A percentile compares a stretch with the other conserved stretches of the same genome.
Evolutionary conservation across 2,329 filamentous ascomycete species (phyloP).

Genomic region (Pseudogymnoascus sp.): DNA sequence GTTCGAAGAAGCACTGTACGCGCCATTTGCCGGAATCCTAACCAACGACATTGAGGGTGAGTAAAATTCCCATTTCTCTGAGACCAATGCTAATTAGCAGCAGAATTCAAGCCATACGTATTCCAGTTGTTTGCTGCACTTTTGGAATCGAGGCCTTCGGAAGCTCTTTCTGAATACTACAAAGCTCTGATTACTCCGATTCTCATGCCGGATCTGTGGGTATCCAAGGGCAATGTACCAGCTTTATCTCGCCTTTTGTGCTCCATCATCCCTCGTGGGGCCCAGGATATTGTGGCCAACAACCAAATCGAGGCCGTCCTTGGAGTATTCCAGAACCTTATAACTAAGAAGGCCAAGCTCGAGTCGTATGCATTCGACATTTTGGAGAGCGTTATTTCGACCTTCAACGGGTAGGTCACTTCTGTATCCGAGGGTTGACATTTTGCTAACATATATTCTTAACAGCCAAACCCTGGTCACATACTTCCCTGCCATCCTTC

Average conservation of each 20-base stretch:
- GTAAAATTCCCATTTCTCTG: background rate
- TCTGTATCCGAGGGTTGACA: constrained; percentile 1
- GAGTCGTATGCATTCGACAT: constrained; percentile 86
- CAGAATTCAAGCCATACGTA: constrained; percentile 91
- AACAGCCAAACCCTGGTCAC: constrained; percentile 52
- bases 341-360: constrained; percentile 51
- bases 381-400: constrained; percentile 68
- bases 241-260: constrained; percentile 78
- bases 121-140: constrained; percentile 92
- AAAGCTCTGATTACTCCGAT: constrained; percentile 69
- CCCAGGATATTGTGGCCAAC: constrained; percentile 62
- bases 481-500: constrained; percentile 53
- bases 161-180: constrained; percentile 73
- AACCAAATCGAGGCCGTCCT: constrained; percentile 81
- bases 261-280: constrained; percentile 72
- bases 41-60: constrained; percentile 71
- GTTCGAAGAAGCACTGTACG: constrained; percentile 73
- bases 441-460: constrained; percentile 21
- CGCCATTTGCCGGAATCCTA: constrained; percentile 73
- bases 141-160: constrained; percentile 74
- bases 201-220: constrained; percentile 77
- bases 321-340: constrained; percentile 90
- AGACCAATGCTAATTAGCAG: constrained; percentile 24
- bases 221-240: constrained; percentile 85
- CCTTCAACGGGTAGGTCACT: constrained; percentile 57